Percentiles rank a stretch among this genome's conserved stretches.
Evolutionary conservation across 192 early-diverging fungal species (phyloP).

Genomic region (Backusella tarrabulga): DNA sequence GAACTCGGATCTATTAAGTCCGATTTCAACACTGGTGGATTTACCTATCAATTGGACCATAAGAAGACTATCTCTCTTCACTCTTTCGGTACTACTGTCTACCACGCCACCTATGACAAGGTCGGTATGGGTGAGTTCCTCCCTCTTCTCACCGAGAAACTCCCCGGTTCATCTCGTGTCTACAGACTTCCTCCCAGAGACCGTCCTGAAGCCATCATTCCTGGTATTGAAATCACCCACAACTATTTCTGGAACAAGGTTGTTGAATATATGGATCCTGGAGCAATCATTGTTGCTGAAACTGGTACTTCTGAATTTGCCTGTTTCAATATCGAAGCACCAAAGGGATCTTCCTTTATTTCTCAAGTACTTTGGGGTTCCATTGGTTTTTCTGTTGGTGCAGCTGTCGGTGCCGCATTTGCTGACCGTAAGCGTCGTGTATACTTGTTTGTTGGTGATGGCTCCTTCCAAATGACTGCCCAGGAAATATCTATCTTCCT

Average conservation of each 20-base stretch:
- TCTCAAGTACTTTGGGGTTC: conserved; percentile 39
- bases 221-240: conserved; percentile 32
- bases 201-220: neutral
- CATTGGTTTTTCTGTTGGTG: conserved; percentile 34
- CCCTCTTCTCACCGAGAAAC: conserved; percentile 6
- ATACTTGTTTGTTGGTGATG: conserved; percentile 48
- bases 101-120: conserved; percentile 33
- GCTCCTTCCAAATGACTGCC: conserved; percentile 49
- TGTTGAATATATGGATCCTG: conserved; percentile 23
- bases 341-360: conserved; percentile 35
- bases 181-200: neutral
- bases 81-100: conserved; percentile 33
- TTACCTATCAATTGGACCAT: conserved; percentile 36
- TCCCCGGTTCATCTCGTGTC: neutral
- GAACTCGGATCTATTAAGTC: conserved; percentile 40
- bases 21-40: conserved; percentile 52
- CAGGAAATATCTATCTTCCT: conserved; percentile 49
- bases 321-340: conserved; percentile 31
- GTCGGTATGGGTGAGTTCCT: conserved; percentile 41
- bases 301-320: conserved; percentile 47
- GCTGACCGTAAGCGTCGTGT: conserved; percentile 39
- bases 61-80: conserved; percentile 40
- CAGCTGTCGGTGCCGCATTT: conserved; percentile 43
- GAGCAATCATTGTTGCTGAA: conserved; percentile 40
- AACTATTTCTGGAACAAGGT: conserved; percentile 44